phyloP scores from a whole-genome alignment of 2,329 filamentous ascomycete genomes.

The Alternaria gaisen region DNA sequence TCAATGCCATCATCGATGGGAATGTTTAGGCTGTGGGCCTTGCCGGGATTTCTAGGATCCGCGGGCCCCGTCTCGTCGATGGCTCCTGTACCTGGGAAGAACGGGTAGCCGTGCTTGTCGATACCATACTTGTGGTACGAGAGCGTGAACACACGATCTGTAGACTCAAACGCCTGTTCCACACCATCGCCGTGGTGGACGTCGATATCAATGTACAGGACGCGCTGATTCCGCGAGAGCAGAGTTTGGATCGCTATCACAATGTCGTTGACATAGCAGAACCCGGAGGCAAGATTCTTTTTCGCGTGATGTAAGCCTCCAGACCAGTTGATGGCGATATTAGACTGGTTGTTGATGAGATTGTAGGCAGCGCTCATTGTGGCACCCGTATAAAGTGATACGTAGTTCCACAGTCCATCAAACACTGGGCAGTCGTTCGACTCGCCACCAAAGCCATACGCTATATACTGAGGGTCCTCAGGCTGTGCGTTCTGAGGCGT shows the following conservation, averaged over 20 bases:
- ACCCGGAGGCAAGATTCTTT: constrained; percentile 90
- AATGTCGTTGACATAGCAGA: constrained; percentile 99
- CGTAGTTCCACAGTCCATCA: constrained; percentile 94
- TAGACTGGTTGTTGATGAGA: constrained; percentile 83
- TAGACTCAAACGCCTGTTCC: constrained; percentile 89
- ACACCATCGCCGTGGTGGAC: constrained; percentile 92
- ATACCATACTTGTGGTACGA: constrained; percentile 98
- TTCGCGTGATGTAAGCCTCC: constrained; percentile 97
- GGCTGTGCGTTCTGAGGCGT: constrained; percentile 58
- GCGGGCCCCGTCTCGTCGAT: constrained; percentile 85
- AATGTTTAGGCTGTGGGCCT: constrained; percentile 89
- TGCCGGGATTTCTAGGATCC: constrained; percentile 83
- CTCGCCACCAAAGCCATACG: constrained; percentile 81
- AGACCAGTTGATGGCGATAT: constrained; percentile 98
- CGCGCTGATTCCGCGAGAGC: constrained; percentile 80
- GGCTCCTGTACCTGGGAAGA: constrained; percentile 92
- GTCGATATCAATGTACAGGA: constrained; percentile 94
- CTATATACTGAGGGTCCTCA: constrained; percentile 57
- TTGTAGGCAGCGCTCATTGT: constrained; percentile 92
- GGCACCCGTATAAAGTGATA: constrained; percentile 89
- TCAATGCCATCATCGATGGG: constrained; percentile 91
- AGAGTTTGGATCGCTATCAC: constrained; percentile 92
- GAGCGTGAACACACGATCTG: constrained; percentile 88
- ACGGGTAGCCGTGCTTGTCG: constrained; percentile 61
- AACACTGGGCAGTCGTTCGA: constrained; percentile 90